Evolutionary conservation across 2,329 filamentous ascomycete species (phyloP), one percentile per base, ranked within the genome.

Genomic region (Arachnomyces sp.): DNA sequence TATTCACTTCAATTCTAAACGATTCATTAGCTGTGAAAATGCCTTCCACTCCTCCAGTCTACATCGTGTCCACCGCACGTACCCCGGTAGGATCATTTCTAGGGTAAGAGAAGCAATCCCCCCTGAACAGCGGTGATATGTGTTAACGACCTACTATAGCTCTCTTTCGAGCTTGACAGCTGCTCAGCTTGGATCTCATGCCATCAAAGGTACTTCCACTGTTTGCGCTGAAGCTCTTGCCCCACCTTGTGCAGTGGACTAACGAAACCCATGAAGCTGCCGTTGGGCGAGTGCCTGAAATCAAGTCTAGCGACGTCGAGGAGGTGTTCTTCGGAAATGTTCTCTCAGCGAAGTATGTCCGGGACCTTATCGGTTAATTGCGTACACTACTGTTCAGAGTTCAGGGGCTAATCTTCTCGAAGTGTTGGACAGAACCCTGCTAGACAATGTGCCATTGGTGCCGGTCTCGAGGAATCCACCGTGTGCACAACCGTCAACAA

Each of bases 321-420:
- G 92, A 98, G 66, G 87, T 98, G 61, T 93, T 92, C 74, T 93
- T 95, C 61, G 92, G 92, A 66, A 98, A 98, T 73, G 92, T 98
- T 52, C 78, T 98, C 57, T 94, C 89, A 44, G 92, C 90, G 64
- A 89, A 90, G 89, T 95, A 76, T 48, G 38, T 31, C 40, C 13
- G n/a, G n/a, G 3, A 36, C 28, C 8, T 31, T 37, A 29, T 6
- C 35, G 36, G 36, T 37, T 41, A 29, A 36, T 45, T 17, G 47
- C 32, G n/a, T 9, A 5, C 21, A 25, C 21, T 5, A 9, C 21
- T 9, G 5, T 9, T 9, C 21, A 25, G 5, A 25, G 9, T n/a
- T 9, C 21, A 25, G 9, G 9, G 9, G 36, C 33, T 41, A 21
- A 36, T 38, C 17, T 14, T n/a, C 29, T 18, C 42, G 17, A 36